Evolutionary conservation across 257 asterid species (phyloP), one percentile per base, ranked within the genome.

Genomic region (Jaltomata sinuosa): DNA sequence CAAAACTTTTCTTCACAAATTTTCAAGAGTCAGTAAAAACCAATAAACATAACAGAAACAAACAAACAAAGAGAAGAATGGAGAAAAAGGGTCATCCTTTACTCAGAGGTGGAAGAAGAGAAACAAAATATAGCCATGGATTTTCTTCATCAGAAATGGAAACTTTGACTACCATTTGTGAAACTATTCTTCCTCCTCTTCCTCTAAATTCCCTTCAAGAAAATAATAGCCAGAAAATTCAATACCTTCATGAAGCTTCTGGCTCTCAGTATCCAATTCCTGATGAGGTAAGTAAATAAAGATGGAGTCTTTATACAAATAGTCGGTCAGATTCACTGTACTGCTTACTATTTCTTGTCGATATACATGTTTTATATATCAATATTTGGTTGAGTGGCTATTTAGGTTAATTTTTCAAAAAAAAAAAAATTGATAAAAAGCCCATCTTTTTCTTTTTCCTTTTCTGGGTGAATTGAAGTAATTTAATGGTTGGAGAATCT

Each of bases 231-330:
- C 29, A 86, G 3, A 88, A 83, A 31, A 34, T 86, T n/a, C 84
- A 88, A 12, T 85, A 90, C 32, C 89, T 92, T 50, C 87, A 25
- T 82, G 31, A 79, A 68, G 84, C 92, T 40, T 92, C 97, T 25
- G 98, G 83, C 38, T 82, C 96, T 87, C 98, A 87, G 29, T 86
- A 94, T 88, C 97, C 97, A 4, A 65, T 95, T 19, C 98, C 98
- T 5, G 95, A 95, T 84, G 95, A 94, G 98, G 98, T 95, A 89
- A 12, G 21, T 6, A 14, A 29, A 61, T 8, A 61, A 50, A 50
- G 7, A 50, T 50, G 14, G 19, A 50, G 15, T 50, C 19, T 54
- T 54, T 21, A 54, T 8, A 8, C 27, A 54, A 19, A 18, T 32
- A 32, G 47, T 0, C 47, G 0, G 27, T 32, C 76, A 32, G 8